Evolutionary conservation across 345 rosid genomes (phyloP), one percentile per base, ranked within the genome.

Genomic region (Schrenkiella parvula): DNA sequence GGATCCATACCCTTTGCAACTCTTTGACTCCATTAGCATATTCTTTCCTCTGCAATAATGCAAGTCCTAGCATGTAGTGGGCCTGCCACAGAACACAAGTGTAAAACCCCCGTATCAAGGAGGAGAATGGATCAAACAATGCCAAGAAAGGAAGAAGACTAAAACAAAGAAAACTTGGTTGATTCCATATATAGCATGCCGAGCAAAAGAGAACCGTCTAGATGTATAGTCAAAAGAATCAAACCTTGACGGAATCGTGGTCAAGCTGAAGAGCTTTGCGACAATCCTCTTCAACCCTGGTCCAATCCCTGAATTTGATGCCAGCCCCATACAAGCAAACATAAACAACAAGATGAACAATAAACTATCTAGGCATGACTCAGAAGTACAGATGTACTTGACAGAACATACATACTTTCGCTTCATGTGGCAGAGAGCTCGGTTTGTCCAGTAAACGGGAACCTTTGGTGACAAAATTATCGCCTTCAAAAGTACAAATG

Each of bases 391-490:
- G 8, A 55, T 38, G 2, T 10, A 18, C 15, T 52, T 14, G 19
- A 12, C 38, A 39, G 22, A 75, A 28, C 70, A 62, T 71, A 71
- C 95, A 82, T 84, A 91, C 99, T 91, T 91, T 80, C 95, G 89
- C 78, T 71, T 89, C 72, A 73, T 85, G 80, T 93, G 90, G 73
- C 97, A 93, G 32, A 87, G 84, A 37, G 99, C 97, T 41, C 99
- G 97, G 79, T 93, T 93, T 1, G 96, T 91, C 95, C 89, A 91
- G 78, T 91, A 91, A 8, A 89, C 78, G 43, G 96, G 84, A 62
- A 91, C 90, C 32, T 85, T 81, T 44, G 97, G 99, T 82, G 95
- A 88, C 50, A 93, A 70, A 0, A 96, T 75, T 23, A 91, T 91
- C 54, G 99, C 99, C 99, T 93, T 31, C 7, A n/a, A 44, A 70